Evolutionary conservation across 177 flowering plant genomes (phyloP).

Genomic region (Vitis hybrid): DNA sequence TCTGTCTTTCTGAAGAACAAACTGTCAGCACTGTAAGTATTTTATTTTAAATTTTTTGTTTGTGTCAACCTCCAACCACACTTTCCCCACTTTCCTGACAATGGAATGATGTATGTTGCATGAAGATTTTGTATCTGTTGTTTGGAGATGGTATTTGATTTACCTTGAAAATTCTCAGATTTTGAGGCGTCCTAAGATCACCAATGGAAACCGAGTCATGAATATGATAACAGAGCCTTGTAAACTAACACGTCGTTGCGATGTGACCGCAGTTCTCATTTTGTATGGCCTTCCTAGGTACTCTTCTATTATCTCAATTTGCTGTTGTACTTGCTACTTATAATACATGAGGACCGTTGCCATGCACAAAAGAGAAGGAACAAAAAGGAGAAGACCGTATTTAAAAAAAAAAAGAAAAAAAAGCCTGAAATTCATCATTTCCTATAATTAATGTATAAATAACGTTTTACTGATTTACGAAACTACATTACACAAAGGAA

Average conservation of each 20-base stretch:
- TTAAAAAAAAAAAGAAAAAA: too few relatives aligned
- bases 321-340: background rate
- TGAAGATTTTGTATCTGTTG: background rate
- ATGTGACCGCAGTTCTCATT: slow-evolving; percentile 71
- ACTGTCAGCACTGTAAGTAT: slow-evolving; percentile 81
- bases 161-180: slow-evolving; percentile 35
- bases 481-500: too few relatives aligned
- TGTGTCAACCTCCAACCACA: background rate
- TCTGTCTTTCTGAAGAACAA: slow-evolving; percentile 93
- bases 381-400: too few relatives aligned
- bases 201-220: slow-evolving; percentile 28
- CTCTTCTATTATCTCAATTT: background rate
- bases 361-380: too few relatives aligned
- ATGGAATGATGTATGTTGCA: background rate
- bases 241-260: slow-evolving; percentile 58
- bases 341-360: too few relatives aligned
- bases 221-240: slow-evolving; percentile 53
- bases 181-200: slow-evolving; percentile 36
- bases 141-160: slow-evolving; percentile 1
- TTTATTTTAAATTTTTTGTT: background rate
- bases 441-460: background rate
- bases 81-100: background rate
- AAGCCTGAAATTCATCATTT: too few relatives aligned
- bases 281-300: slow-evolving; percentile 75
- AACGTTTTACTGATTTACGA: too few relatives aligned